Base-by-base conservation (phyloP, 2,329 filamentous ascomycete genomes). In the Phyllosticta citriasiana region DNA sequence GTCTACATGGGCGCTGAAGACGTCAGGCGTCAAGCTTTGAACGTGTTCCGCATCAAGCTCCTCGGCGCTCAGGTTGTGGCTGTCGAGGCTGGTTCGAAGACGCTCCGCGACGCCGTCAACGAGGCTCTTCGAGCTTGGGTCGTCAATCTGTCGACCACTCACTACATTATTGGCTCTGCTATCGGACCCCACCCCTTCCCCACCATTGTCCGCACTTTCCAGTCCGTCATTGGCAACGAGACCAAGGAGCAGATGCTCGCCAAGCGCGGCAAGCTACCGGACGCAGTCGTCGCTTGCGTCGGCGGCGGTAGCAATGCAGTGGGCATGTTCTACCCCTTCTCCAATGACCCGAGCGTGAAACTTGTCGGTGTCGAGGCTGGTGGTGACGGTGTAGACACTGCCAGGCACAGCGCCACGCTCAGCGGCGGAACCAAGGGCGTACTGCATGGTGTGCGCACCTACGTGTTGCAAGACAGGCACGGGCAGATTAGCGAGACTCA, bases 1-100 rank as follows among this genome's bases (percentile, higher is more conserved):
- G 89, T 99, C 60, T 99, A 92, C 78, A 99, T 99, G 94, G 94
- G 94, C 69, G 91, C 92, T 55, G 94, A 99, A 78, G 94, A 99
- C 71, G 94, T 97, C 58, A 88, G 94, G 62, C 87, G 94, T 67
- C 94, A 99, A 75, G 93, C 94, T 1, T 82, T 99, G 62, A 99
- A 99, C 75, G 94, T 99, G 50, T 99, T 99, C 84, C 88, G 94
- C 53, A 99, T 99, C 84, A 94, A 95, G 75, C 83, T 99, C 10
- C 87, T 99, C 5, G 94, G 94, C 63, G 94, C 94, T 57, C 88
- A 88, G 67, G 94, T 99, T 52, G 84, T 99, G 51, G 88, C 94
- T 3, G 94, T 99, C 54, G 91, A 97, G 73, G 89, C 92, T 55
- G 94, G 94, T 60, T 91, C 88, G 68, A 85, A 86, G 68, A 81